These are phyloP conservation scores for Fusarium circinatum DNA, from an alignment of 2,329 filamentous ascomycete species.

Conservation along the genomic window DNA sequence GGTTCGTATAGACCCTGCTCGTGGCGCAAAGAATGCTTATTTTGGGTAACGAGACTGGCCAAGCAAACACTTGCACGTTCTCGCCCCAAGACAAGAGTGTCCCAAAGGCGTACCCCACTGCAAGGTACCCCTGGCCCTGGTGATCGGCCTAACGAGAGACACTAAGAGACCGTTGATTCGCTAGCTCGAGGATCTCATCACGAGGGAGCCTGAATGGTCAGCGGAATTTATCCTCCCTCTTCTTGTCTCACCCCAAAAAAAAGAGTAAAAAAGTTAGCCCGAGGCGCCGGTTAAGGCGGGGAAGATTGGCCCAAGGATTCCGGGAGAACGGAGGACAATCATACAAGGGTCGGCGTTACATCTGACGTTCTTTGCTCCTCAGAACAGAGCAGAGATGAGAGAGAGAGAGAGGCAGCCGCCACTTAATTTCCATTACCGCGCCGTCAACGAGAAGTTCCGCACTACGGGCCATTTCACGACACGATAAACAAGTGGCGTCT, in stretches of 20 bases:
- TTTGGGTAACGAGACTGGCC: slow-evolving; percentile 23
- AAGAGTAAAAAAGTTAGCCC: not conserved
- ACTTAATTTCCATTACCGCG: slow-evolving; percentile 2
- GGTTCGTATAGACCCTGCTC: slow-evolving; percentile 27
- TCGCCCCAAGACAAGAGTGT: not conserved
- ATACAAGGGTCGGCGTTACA: not conserved
- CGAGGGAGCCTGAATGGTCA: not conserved
- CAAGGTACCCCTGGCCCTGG: not conserved
- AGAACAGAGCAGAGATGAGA: not conserved
- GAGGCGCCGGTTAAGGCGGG: slow-evolving; percentile 7
- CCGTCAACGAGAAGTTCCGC: not conserved
- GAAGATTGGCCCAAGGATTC: not conserved
- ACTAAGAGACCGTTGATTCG: slow-evolving; percentile 16
- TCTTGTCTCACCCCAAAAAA: not conserved
- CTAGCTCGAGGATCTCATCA: slow-evolving; percentile 6
- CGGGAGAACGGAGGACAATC: not conserved
- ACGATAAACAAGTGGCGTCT: slow-evolving; percentile 4
- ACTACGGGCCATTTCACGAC: slow-evolving; percentile 1
- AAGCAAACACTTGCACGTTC: slow-evolving; percentile 26
- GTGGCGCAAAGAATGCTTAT: slow-evolving; percentile 22
- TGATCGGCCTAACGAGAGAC: slow-evolving; percentile 6
- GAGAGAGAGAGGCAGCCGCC: not conserved
- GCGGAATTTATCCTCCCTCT: not conserved
- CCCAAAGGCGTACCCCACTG: not conserved
- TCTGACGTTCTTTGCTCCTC: not conserved